phyloP scores from a whole-genome alignment of 2,329 filamentous ascomycete genomes.

The Fusarium nurragi region DNA sequence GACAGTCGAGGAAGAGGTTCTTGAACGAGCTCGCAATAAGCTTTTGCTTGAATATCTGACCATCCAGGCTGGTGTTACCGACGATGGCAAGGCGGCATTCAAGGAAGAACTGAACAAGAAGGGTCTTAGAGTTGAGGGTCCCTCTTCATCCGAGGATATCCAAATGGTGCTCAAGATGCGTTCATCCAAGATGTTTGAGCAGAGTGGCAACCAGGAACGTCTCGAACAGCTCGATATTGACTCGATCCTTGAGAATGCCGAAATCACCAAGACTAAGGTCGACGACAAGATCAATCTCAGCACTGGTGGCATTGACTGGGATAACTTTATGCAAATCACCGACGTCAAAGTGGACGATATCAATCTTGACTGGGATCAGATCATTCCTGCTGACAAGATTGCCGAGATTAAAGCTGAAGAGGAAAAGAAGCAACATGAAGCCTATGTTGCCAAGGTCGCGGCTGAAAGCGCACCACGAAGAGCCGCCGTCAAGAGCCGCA shows the following conservation, averaged over 20 bases:
- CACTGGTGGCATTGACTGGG: conserved; percentile 83
- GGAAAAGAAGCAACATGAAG: conserved; percentile 82
- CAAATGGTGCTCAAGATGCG: conserved; percentile 96
- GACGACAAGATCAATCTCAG: conserved; percentile 91
- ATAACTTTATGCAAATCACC: conserved; percentile 97
- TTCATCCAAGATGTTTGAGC: conserved; percentile 99
- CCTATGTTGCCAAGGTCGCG: conserved; percentile 82
- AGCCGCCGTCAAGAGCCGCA: conserved; percentile 69
- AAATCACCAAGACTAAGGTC: conserved; percentile 95
- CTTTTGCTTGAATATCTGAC: conserved; percentile 97
- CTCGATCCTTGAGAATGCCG: conserved; percentile 93
- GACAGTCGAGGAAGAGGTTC: conserved; percentile 96
- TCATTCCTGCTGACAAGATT: conserved; percentile 93
- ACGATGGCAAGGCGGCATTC: conserved; percentile 87
- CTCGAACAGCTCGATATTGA: conserved; percentile 98
- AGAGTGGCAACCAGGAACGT: conserved; percentile 95
- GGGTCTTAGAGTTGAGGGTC: conserved; percentile 77
- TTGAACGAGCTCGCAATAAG: conserved; percentile 96
- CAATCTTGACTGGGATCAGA: conserved; percentile 93
- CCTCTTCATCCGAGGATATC: conserved; percentile 92
- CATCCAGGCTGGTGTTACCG: conserved; percentile 95
- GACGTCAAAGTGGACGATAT: conserved; percentile 92
- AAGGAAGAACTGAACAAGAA: conserved; percentile 81
- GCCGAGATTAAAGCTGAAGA: conserved; percentile 91
- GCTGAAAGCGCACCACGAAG: conserved; percentile 86